Evolutionary conservation across 257 asterid species (phyloP).

Genomic region (Solanum dulcamara): DNA sequence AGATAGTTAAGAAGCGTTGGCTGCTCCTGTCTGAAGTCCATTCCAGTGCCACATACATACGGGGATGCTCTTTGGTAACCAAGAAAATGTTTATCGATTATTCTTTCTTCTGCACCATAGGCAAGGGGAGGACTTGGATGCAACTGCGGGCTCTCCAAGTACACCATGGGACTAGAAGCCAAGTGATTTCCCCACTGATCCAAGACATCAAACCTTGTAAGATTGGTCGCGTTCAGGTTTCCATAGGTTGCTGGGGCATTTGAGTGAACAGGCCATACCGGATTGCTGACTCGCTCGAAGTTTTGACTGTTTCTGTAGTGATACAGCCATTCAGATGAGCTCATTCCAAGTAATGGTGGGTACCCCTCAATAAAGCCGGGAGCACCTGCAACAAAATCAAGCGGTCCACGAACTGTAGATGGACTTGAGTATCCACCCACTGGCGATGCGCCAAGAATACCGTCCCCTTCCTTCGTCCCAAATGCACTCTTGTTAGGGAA

Average conservation of each 20-base stretch:
- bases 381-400: conserved; percentile 23
- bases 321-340: conserved; percentile 93
- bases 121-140: conserved; percentile 26
- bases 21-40: conserved; percentile 40
- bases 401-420: conserved; percentile 16
- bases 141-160: conserved; percentile 32
- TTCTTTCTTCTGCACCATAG: conserved; percentile 32
- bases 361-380: conserved; percentile 42
- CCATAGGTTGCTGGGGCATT: conserved; percentile 24
- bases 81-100: conserved; percentile 20
- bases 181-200: conserved; percentile 72
- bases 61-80: conserved; percentile 53
- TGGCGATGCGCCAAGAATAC: conserved; percentile 75
- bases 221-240: conserved; percentile 22
- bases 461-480: conserved; percentile 37
- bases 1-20: conserved; percentile 54
- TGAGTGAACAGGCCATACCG: conserved; percentile 24
- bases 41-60: conserved; percentile 35
- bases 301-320: conserved; percentile 70
- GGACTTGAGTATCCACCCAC: conserved; percentile 16
- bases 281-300: conserved; percentile 23
- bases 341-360: conserved; percentile 59
- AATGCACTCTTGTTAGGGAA: conserved; percentile 12
- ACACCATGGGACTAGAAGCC: conserved; percentile 34
- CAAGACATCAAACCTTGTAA: conserved; percentile 35